These are phyloP conservation scores for Beta lomatogona DNA, from an alignment of 179 eudicot species.

Conservation along the genomic window DNA sequence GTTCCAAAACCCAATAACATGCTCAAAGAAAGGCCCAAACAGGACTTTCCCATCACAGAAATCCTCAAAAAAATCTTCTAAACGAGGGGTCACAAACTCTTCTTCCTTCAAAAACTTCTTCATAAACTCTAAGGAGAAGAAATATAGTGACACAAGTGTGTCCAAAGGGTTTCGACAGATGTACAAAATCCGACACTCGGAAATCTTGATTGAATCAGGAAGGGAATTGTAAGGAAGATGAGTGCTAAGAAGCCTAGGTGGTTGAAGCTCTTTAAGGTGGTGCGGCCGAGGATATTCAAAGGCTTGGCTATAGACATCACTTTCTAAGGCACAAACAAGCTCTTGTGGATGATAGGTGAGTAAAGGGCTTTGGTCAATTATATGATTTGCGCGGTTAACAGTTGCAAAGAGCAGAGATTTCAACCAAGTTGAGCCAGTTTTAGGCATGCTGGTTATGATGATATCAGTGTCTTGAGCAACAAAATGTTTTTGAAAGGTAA, in stretches of 20 bases:
- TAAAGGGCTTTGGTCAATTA: not conserved
- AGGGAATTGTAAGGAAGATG: slow-evolving; percentile 20
- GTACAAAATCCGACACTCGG: not conserved
- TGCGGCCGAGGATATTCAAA: slow-evolving; percentile 12
- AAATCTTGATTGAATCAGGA: slow-evolving; percentile 1
- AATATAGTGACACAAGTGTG: not conserved
- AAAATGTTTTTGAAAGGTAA: not conserved
- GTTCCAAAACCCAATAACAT: not conserved
- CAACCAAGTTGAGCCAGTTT: not conserved
- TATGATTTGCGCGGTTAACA: not conserved
- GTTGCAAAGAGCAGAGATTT: not conserved
- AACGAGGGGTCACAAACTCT: not conserved
- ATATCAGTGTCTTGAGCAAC: not conserved
- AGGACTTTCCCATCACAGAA: not conserved
- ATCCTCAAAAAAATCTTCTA: not conserved
- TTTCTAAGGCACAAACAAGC: not conserved
- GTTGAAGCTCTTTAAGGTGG: not conserved
- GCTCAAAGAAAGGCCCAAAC: not conserved
- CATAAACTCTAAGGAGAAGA: not conserved
- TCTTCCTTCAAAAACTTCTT: not conserved
- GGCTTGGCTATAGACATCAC: slow-evolving; percentile 11
- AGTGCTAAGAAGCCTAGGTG: slow-evolving; percentile 22
- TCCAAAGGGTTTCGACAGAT: slow-evolving; percentile 6
- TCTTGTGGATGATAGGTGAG: not conserved
- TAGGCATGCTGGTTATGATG: not conserved